Base-by-base conservation (phyloP, 108 stramenopile genomes). In the Pseudonitzschia multiseries region DNA sequence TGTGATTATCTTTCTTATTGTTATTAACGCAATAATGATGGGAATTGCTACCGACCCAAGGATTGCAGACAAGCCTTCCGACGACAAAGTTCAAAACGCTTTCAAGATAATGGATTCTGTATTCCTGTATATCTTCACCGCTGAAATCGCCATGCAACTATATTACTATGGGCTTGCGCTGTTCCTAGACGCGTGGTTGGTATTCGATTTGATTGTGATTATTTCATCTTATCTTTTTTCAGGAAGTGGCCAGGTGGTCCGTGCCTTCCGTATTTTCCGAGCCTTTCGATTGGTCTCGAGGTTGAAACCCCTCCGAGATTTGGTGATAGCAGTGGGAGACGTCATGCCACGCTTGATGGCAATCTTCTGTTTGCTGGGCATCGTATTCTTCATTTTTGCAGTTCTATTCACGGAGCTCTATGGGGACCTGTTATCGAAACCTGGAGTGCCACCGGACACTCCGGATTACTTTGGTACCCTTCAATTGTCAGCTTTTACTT, bases 191-290 rank as follows among this genome's bases (percentile, higher is more conserved):
- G 81, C 74, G 20, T 91, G 90, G 90, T 70, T 91, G 41, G 60
- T 84, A 1, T 91, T 91, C 41, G 90, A 91, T 73, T 78, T 89
- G 33, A 51, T 78, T 21, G 82, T 91, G 57, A 79, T 91, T 20
- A 65, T 89, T 83, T 14, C 6, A 2, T 36, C 36, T 36, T 36
- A 5, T 36, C 6, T 36, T 24, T 48, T 48, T 10, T 10, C 1
- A 18, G 46, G 46, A 48, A 5, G 18, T 2, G 13, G 88, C 13
- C 88, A 87, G 73, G 80, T 89, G 60, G 72, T 91, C 53, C 86
- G 90, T 21, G 87, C 90, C 50, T 86, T 91, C 57, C 86, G 90
- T 52, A 83, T 91, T 54, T 87, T 91, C 51, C 75, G 90, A 43
- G 87, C 81, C 18, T 81, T 87, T 29, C 80, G 90, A 26, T 81